Base-by-base conservation (phyloP, 2,329 filamentous ascomycete species). In the Alternaria conjuncta region DNA sequence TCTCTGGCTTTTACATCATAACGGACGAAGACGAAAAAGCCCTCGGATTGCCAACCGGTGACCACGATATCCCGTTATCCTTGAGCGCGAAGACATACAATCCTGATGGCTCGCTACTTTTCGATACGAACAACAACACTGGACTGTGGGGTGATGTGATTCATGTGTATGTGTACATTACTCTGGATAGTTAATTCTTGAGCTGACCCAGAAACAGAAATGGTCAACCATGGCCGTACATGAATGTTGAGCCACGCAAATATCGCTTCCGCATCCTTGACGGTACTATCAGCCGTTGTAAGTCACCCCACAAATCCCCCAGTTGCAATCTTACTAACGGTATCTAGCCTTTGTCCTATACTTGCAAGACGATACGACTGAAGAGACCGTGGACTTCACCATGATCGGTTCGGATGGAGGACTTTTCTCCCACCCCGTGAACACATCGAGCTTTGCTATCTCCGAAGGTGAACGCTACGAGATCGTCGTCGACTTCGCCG, bases 401-500 rank as follows among this genome's bases (percentile, higher is more conserved):
- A 82, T 88, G 36, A 85, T 89, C 57, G 86, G 75, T 2, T 86
- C 85, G 3, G 87, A 89, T 67, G 76, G 83, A 75, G 74, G 87
- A 9, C 82, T 88, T 0, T 80, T 87, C 12, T 76, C 77, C 4
- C 67, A 77, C 15, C 84, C 86, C 0, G 82, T 86, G 2, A 67
- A 72, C 5, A 77, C 81, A 3, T 78, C 78, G 18, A 74, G 78
- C n/a, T 68, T 87, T 5, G 78, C 80, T 32, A 77, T 88, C 41
- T 78, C 85, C 7, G 86, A 87, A 79, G 87, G 85, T 6, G 87
- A 89, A 71, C 82, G 87, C 5, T 89, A 85, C 67, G 87, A 89
- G 67, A 78, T 88, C 21, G 79, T 89, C 18, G 76, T 89, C 58
- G 87, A 89, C 75, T 89, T 89, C 68, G 74, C 82, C 13, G 61